Conservation (phyloP, 345 rosid genomes). For the Linum tenue region DNA sequence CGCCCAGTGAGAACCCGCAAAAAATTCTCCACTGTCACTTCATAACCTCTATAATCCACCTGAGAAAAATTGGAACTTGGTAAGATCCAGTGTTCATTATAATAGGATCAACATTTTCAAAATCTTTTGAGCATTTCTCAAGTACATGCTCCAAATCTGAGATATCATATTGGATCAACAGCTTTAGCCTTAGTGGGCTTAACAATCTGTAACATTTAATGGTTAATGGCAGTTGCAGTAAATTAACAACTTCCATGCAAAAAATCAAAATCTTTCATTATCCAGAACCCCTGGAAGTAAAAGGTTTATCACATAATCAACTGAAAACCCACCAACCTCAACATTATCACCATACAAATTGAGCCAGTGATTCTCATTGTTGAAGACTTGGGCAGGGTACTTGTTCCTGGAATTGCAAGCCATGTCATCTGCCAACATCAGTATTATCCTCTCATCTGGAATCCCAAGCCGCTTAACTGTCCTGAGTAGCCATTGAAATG, state of each 20-base stretch:
- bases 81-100: conserved; percentile 19
- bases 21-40: conserved; percentile 88
- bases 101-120: not conserved
- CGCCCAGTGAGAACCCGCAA: conserved; percentile 90
- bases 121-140: not conserved
- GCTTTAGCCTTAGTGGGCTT: not conserved
- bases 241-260: too few species aligned
- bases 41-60: conserved; percentile 98
- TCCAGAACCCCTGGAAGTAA: not conserved
- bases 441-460: conserved; percentile 90
- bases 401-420: conserved; percentile 94
- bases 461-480: conserved; percentile 94
- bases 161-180: not conserved
- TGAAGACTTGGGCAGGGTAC: conserved; percentile 94
- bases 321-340: conserved; percentile 46
- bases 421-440: conserved; percentile 99
- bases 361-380: conserved; percentile 88
- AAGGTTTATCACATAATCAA: not conserved
- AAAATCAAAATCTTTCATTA: not conserved
- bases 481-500: conserved; percentile 35
- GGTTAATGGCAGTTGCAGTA: not conserved
- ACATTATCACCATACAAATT: conserved; percentile 98
- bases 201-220: not conserved
- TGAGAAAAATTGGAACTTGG: conserved; percentile 27
- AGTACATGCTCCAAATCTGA: not conserved